Evolutionary conservation across 1,139 yeast genomes (phyloP), one percentile per base, ranked within the genome.

Genomic region (Saccharomyces hybrid): DNA sequence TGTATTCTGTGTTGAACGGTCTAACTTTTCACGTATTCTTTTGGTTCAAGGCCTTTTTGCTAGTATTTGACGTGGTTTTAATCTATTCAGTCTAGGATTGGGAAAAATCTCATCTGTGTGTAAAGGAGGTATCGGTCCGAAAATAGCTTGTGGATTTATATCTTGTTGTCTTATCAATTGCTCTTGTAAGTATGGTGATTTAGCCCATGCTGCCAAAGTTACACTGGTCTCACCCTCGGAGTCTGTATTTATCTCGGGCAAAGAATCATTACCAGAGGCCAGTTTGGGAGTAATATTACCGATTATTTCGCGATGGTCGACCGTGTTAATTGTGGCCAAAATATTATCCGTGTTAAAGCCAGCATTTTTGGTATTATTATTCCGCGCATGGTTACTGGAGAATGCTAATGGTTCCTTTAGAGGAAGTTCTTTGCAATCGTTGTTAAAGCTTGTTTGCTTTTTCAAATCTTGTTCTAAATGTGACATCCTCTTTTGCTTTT

Each of bases 111-210:
- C 88, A 50, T 81, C 86, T 68, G 88, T 79, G 49, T 83, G 80
- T 55, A 88, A 71, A 3, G 83, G 82, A 0, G 88, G 86, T 26
- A 86, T 79, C 13, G 88, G 86, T 0, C 97, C 97, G 74, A 91
- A 90, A 0, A 90, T 80, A 3, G 77, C 67, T 54, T 78, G 81
- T 0, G 97, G 96, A 66, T 90, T 86, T 55, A 85, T 73, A 16
- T 72, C 70, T 58, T 79, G 81, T 67, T 88, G 96, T 50, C 75
- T 72, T 48, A 77, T 68, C 47, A 88, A 74, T 34, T 66, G 68
- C 38, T 67, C 62, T 47, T 64, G 62, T 41, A 70, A 49, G 16
- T 58, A 57, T 1, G 69, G 64, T 7, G 68, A 57, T 34, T 61
- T 60, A 5, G 72, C 72, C 73, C 73, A 70, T 8, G 68, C 57